Evolutionary conservation across 805 yeast species (phyloP).

Genomic region (Blastobotrys terrestris): DNA sequence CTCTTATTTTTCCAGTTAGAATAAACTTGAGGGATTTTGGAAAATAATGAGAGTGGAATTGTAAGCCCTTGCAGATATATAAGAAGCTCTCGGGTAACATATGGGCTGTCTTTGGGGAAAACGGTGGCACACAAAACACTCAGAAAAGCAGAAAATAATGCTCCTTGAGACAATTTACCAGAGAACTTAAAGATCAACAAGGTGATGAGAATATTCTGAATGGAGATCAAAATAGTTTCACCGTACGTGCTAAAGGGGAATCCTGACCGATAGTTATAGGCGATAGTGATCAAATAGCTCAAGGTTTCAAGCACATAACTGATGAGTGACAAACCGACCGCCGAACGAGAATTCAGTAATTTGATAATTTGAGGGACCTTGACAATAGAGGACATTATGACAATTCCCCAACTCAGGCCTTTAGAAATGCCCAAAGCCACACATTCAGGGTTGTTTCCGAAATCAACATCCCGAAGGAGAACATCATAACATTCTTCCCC

Average conservation of each 20-base stretch:
- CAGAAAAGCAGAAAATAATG: constrained; percentile 16
- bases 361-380: constrained; percentile 39
- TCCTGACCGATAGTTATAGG: constrained; percentile 33
- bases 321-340: constrained; percentile 33
- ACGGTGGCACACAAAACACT: constrained; percentile 18
- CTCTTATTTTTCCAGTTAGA: constrained; percentile 31
- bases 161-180: constrained; percentile 12
- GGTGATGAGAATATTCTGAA: constrained; percentile 34
- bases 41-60: constrained; percentile 33
- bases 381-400: constrained; percentile 33
- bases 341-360: constrained; percentile 30
- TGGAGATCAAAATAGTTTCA: constrained; percentile 32
- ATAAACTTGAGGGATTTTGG: constrained; percentile 37
- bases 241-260: constrained; percentile 37
- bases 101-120: constrained; percentile 19
- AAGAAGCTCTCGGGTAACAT: constrained; percentile 23
- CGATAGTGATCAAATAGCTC: constrained; percentile 30
- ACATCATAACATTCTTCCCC: constrained; percentile 22
- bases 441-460: constrained; percentile 23
- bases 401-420: constrained; percentile 33
- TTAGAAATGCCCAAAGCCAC: constrained; percentile 30
- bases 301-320: constrained; percentile 33
- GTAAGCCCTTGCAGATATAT: constrained; percentile 29
- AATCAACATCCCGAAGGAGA: constrained; percentile 21
- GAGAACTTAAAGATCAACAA: constrained; percentile 26